phyloP scores from a whole-genome alignment of 768 basidiomycete species.

The Strobilomyces confusus region DNA sequence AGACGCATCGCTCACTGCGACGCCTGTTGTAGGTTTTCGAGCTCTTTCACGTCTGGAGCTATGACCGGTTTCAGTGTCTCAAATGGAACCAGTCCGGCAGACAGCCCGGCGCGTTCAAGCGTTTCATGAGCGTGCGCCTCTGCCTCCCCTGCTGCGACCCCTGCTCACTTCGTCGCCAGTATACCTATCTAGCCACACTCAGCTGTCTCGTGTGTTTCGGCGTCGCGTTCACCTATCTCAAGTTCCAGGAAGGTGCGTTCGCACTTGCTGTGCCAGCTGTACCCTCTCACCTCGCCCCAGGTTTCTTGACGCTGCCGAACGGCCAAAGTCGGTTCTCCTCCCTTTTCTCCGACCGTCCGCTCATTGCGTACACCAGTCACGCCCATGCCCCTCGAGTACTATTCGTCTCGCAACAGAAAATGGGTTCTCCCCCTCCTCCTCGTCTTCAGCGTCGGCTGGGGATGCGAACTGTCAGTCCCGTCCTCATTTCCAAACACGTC shows the following conservation, averaged over 20 bases:
- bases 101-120: slow-evolving; percentile 81
- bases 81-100: slow-evolving; percentile 65
- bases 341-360: not conserved
- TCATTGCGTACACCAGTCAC: slow-evolving; percentile 37
- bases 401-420: slow-evolving; percentile 40
- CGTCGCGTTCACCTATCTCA: slow-evolving; percentile 57
- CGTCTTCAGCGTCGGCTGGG: slow-evolving; percentile 69
- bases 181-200: slow-evolving; percentile 74
- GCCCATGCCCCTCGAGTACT: slow-evolving; percentile 53
- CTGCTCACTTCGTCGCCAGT: slow-evolving; percentile 39
- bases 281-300: slow-evolving; percentile 8
- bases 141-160: not conserved
- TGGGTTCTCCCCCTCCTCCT: slow-evolving; percentile 72
- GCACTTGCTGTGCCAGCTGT: not conserved
- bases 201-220: slow-evolving; percentile 64
- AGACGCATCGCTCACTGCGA: slow-evolving; percentile 1
- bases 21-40: slow-evolving; percentile 64
- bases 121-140: slow-evolving; percentile 80
- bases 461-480: slow-evolving; percentile 59
- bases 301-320: slow-evolving; percentile 10
- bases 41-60: slow-evolving; percentile 73
- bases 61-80: slow-evolving; percentile 73
- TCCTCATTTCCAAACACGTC: not conserved
- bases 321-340: slow-evolving; percentile 10
- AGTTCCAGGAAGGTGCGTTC: slow-evolving; percentile 65